Evolutionary conservation across 352 stramenopile species (phyloP).

Genomic region (Stramenopiles sp.): DNA sequence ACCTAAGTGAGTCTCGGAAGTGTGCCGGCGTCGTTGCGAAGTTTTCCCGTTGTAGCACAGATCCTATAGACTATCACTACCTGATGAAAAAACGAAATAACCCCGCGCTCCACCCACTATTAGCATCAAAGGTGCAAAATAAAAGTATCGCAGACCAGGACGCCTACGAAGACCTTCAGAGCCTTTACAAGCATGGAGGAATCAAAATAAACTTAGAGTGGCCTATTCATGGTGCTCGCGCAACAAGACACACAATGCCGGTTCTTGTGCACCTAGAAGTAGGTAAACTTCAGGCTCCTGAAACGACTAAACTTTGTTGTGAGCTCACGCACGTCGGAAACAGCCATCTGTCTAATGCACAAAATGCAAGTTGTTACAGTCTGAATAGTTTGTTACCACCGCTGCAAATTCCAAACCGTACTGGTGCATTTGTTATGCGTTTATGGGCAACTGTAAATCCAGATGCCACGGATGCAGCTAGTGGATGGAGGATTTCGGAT

Average conservation of each 20-base stretch:
- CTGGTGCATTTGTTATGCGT: neutral
- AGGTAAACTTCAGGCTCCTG: neutral
- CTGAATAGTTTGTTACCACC: neutral
- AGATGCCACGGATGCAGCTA: neutral
- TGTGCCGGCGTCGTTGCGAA: neutral
- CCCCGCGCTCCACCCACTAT: neutral
- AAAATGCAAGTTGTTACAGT: neutral
- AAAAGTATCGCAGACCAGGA: neutral
- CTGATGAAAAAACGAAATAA: neutral
- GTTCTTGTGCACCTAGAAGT: neutral
- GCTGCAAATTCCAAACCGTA: neutral
- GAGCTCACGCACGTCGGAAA: neutral
- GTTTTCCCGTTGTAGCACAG: neutral
- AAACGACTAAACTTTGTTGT: neutral
- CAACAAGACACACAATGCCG: neutral
- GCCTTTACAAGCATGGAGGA: neutral
- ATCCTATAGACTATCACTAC: neutral
- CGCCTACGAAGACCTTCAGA: neutral
- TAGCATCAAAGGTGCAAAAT: neutral
- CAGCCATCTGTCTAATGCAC: neutral
- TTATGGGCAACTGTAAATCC: slow-evolving; percentile 4
- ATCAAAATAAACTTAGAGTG: neutral
- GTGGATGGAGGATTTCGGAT: neutral
- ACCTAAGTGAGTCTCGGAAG: neutral
- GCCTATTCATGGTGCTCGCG: neutral